Conservation (phyloP, 495 filamentous ascomycete species). For the Pyrenula massariospora region DNA sequence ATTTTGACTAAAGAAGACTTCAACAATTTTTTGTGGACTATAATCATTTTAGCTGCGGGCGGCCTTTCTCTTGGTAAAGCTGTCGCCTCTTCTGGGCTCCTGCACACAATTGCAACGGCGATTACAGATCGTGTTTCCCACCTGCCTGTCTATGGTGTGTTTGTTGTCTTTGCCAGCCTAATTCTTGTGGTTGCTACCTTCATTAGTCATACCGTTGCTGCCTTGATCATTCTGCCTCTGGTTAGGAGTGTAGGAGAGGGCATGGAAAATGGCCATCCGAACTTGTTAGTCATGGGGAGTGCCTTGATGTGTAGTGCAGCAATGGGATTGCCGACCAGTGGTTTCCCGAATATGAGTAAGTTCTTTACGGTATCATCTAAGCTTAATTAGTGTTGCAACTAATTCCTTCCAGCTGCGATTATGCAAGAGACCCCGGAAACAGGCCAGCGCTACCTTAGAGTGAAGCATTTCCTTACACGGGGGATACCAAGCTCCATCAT, state of each 20-base stretch:
- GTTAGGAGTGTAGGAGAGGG: conserved; percentile 71
- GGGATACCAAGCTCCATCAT: conserved; percentile 80
- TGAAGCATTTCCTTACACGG: conserved; percentile 85
- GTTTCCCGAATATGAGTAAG: conserved; percentile 99
- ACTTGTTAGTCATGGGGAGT: conserved; percentile 81
- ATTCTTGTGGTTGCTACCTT: conserved; percentile 94
- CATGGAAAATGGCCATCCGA: conserved; percentile 85
- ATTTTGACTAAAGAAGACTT: conserved; percentile 99
- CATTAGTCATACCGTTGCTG: conserved; percentile 95
- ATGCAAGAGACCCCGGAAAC: conserved; percentile 96
- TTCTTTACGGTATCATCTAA: too few species aligned
- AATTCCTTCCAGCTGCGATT: conserved; percentile 78
- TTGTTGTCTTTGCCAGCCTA: conserved; percentile 74
- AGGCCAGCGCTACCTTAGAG: conserved; percentile 81
- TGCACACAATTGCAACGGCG: conserved; percentile 68
- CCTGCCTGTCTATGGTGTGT: conserved; percentile 74
- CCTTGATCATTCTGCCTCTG: conserved; percentile 86
- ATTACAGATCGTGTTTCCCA: conserved; percentile 67
- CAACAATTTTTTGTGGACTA: conserved; percentile 99
- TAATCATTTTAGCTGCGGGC: conserved; percentile 95
- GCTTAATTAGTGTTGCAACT: too few species aligned
- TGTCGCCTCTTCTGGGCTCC: conserved; percentile 83
- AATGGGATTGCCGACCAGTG: conserved; percentile 89
- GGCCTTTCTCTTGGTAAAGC: conserved; percentile 89
- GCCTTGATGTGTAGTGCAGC: conserved; percentile 58